phyloP scores from a whole-genome alignment of 1,284 basidiomycete species.

The Cryptococcus depauperatus region DNA sequence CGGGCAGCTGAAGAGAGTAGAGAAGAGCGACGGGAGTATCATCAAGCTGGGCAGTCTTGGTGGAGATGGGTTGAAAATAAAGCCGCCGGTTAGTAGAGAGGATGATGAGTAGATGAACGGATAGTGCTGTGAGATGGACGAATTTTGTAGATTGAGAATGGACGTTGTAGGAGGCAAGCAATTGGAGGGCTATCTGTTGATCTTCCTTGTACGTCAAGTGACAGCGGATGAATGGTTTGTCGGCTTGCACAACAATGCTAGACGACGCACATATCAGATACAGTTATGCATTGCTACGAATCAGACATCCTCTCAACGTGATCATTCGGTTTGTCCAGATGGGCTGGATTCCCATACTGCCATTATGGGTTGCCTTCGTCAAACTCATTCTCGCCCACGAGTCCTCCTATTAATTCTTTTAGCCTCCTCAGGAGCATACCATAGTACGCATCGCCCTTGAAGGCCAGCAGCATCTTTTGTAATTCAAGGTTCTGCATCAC shows the following conservation, averaged over 20 bases:
- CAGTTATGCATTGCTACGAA: too few species aligned
- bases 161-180: too few species aligned
- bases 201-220: too few species aligned
- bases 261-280: too few species aligned
- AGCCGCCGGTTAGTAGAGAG: conserved; percentile 18
- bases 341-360: too few species aligned
- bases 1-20: conserved; percentile 35
- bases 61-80: conserved; percentile 35
- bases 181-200: too few species aligned
- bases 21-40: conserved; percentile 23
- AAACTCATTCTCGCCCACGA: conserved; percentile 11
- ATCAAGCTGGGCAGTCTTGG: conserved; percentile 39
- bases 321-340: too few species aligned
- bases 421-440: conserved; percentile 39
- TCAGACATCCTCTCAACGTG: too few species aligned
- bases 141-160: too few species aligned
- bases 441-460: conserved; percentile 30
- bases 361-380: not conserved
- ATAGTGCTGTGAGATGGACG: not conserved
- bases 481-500: conserved; percentile 24
- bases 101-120: not conserved
- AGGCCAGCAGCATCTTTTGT: conserved; percentile 7
- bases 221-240: too few species aligned
- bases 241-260: too few species aligned
- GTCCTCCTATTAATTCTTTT: conserved; percentile 34